phyloP scores from a whole-genome alignment of 2,329 filamentous ascomycete genomes.

The Cordyceps fumosorosea region DNA sequence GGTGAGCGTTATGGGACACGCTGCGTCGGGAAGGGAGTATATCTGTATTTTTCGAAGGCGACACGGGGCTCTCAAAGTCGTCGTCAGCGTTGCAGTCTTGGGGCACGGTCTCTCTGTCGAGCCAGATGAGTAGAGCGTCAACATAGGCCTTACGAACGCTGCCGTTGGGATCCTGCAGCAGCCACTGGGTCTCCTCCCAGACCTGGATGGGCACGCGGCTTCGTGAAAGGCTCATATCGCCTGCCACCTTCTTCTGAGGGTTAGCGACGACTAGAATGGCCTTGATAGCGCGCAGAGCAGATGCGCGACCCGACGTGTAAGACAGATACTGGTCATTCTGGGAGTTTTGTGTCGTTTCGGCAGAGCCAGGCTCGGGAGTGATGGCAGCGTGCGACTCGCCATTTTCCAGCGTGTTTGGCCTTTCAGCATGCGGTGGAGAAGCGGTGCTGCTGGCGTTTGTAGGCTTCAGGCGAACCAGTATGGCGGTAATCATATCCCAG shows the following conservation, averaged over 20 bases:
- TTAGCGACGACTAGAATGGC: conserved; percentile 79
- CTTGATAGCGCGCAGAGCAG: conserved; percentile 73
- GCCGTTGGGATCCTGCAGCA: conserved; percentile 72
- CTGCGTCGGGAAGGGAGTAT: conserved; percentile 49
- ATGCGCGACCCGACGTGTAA: conserved; percentile 48
- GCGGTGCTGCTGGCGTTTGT: conserved; percentile 36
- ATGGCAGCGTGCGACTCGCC: conserved; percentile 23
- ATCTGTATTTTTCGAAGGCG: conserved; percentile 36
- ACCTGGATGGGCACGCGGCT: conserved; percentile 72
- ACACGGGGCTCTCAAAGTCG: conserved; percentile 38
- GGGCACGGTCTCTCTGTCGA: conserved; percentile 69
- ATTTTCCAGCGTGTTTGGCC: conserved; percentile 36
- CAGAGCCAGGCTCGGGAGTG: conserved; percentile 28
- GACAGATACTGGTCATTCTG: conserved; percentile 47
- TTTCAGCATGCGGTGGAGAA: conserved; percentile 39
- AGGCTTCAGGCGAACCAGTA: conserved; percentile 73
- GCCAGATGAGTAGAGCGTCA: conserved; percentile 77
- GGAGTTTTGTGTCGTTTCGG: conserved; percentile 33
- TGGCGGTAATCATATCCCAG: conserved; percentile 81
- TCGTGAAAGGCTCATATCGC: conserved; percentile 59
- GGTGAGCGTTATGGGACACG: conserved; percentile 59
- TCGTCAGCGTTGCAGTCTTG: conserved; percentile 58
- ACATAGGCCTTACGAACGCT: conserved; percentile 78
- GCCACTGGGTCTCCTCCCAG: conserved; percentile 96
- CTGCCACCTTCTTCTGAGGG: conserved; percentile 50